Percentiles rank a stretch among this genome's conserved stretches.
phyloP scores from a whole-genome alignment of 306 rosid genomes.

The Benincasa hispida region DNA sequence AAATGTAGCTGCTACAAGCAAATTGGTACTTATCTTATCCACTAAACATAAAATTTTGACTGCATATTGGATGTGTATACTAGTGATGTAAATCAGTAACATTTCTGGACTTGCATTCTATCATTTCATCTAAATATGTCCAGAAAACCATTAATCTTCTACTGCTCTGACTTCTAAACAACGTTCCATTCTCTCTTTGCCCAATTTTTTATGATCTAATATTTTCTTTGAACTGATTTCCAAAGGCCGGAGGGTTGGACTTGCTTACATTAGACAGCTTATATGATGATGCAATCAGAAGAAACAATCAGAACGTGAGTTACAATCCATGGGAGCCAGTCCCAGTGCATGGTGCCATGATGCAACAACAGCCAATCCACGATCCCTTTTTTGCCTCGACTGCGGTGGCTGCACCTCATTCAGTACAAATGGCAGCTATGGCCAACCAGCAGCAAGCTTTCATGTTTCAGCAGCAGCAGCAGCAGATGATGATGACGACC shows the following conservation, averaged over 20 bases:
- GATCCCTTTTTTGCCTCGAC: constrained; percentile 77
- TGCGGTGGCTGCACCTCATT: constrained; percentile 58
- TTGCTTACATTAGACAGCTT: constrained; percentile 88
- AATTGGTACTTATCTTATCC: constrained; percentile 44
- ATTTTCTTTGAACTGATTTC: constrained; percentile 14
- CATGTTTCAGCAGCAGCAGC: constrained; percentile 62
- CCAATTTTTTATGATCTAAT: neutral
- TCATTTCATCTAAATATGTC: neutral
- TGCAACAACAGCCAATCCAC: constrained; percentile 57
- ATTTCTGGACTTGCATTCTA: neutral
- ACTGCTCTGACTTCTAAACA: neutral
- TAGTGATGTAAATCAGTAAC: neutral
- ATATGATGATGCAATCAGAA: constrained; percentile 83
- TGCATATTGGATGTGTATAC: neutral
- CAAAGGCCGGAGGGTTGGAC: constrained; percentile 95
- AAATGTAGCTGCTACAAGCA: constrained; percentile 58
- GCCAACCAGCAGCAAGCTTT: constrained; percentile 85
- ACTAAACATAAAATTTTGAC: neutral
- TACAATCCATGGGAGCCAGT: constrained; percentile 93
- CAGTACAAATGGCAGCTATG: constrained; percentile 88
- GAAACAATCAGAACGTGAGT: constrained; percentile 79
- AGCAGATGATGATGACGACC: constrained; percentile 76
- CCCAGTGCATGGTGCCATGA: constrained; percentile 36
- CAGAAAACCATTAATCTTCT: neutral
- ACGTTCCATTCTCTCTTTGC: neutral